Conservation (phyloP, 805 yeast genomes). For the Wickerhamiella spandovensis region DNA sequence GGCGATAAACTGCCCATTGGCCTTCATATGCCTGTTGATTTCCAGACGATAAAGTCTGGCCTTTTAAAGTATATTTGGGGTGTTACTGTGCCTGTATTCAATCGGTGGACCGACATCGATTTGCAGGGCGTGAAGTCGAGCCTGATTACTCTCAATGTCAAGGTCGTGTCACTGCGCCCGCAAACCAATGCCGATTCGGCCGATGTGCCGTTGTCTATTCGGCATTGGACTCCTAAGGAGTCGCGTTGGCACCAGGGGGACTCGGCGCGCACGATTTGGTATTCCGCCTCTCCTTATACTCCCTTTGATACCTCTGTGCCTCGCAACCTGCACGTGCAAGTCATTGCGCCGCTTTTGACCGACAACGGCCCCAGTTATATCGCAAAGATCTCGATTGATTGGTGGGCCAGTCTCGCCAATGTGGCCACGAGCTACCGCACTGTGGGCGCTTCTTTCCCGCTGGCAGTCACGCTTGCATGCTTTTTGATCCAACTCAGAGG, state of each 20-base stretch:
- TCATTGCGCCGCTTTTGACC: not conserved
- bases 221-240: conserved; percentile 15
- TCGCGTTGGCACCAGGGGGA: conserved; percentile 12
- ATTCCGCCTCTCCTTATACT: conserved; percentile 17
- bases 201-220: conserved; percentile 4
- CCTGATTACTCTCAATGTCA: conserved; percentile 11
- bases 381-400: conserved; percentile 29
- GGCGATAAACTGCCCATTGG: not conserved
- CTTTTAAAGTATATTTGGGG: not conserved
- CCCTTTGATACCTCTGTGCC: conserved; percentile 9
- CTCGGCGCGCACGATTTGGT: conserved; percentile 13
- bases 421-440: conserved; percentile 68
- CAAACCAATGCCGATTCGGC: not conserved
- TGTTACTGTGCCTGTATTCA: conserved; percentile 3
- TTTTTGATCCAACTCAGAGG: conserved; percentile 41
- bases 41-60: not conserved
- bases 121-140: conserved; percentile 13
- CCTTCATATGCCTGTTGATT: not conserved
- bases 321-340: conserved; percentile 1
- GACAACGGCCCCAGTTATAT: not conserved
- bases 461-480: conserved; percentile 40
- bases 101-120: conserved; percentile 5
- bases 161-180: not conserved
- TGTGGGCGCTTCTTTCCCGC: conserved; percentile 56
- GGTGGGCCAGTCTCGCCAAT: conserved; percentile 48